A percentile compares a stretch with the other conserved stretches of the same genome.
Evolutionary conservation across 2,329 filamentous ascomycete species (phyloP).

Genomic region (Claviceps arundinis): DNA sequence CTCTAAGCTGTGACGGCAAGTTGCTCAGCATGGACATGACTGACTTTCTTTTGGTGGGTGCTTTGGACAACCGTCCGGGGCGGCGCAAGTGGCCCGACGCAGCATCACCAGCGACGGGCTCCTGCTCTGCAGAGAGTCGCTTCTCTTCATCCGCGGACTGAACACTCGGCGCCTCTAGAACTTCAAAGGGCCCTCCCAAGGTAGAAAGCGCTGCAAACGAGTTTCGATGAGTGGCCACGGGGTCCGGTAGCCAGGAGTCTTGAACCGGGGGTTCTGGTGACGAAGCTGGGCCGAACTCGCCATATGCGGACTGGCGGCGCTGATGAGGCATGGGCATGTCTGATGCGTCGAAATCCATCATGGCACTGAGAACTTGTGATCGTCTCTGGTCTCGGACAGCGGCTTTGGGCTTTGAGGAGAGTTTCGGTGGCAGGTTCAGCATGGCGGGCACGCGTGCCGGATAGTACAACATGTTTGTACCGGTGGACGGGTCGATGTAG

Average conservation of each 20-base stretch:
- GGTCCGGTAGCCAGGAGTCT: constrained; percentile 33
- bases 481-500: constrained; percentile 50
- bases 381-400: constrained; percentile 54
- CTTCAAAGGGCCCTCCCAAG: constrained; percentile 10
- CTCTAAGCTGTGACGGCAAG: constrained; percentile 73
- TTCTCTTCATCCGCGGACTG: constrained; percentile 4
- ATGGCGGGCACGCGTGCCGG: constrained; percentile 88
- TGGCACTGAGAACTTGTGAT: constrained; percentile 56
- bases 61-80: constrained; percentile 21
- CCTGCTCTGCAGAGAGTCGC: constrained; percentile 2
- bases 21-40: constrained; percentile 16
- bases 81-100: constrained; percentile 15
- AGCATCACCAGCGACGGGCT: constrained; percentile 9
- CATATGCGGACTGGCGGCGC: constrained; percentile 11
- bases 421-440: constrained; percentile 79
- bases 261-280: constrained; percentile 10
- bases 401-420: constrained; percentile 60
- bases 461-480: constrained; percentile 82
- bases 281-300: constrained; percentile 8
- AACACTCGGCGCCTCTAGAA: constrained; percentile 8
- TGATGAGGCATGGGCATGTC: constrained; percentile 2
- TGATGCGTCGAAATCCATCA: constrained; percentile 23
- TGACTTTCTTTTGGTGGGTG: constrained; percentile 20
- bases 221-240: constrained; percentile 24
- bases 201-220: constrained; percentile 21